Percentiles rank a stretch among this genome's conserved stretches.
Evolutionary conservation across 306 rosid species (phyloP).

Genomic region (Crataegus laevigata): DNA sequence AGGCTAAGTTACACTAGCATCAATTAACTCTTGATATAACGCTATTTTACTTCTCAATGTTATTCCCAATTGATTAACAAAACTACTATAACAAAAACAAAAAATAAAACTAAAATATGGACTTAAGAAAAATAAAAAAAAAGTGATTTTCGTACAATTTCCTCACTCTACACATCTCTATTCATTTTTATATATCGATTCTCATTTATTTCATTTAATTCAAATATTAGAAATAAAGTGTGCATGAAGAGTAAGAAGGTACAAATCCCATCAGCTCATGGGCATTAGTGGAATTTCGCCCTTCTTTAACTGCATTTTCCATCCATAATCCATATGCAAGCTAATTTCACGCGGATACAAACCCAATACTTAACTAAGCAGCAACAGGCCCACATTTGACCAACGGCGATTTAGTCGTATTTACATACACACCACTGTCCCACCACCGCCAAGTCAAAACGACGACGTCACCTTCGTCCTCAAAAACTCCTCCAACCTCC

Average conservation of each 20-base stretch:
- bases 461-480: neutral
- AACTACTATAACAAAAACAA: too few relatives aligned
- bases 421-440: neutral
- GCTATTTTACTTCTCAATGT: too few relatives aligned
- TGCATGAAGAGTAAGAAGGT: too few relatives aligned
- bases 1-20: neutral
- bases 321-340: neutral
- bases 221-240: too few relatives aligned
- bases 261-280: neutral
- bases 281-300: neutral
- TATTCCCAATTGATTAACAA: neutral
- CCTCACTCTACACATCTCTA: too few relatives aligned
- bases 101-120: too few relatives aligned
- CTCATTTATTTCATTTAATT: too few relatives aligned
- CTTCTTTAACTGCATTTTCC: neutral
- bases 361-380: neutral
- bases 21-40: neutral
- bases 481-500: neutral
- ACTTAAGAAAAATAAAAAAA: too few relatives aligned
- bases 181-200: too few relatives aligned
- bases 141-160: too few relatives aligned
- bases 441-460: neutral
- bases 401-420: neutral
- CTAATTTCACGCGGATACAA: neutral
- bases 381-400: conserved; percentile 3